Evolutionary conservation across 345 rosid genomes (phyloP).

Genomic region (Eucalyptus sideroxylon): DNA sequence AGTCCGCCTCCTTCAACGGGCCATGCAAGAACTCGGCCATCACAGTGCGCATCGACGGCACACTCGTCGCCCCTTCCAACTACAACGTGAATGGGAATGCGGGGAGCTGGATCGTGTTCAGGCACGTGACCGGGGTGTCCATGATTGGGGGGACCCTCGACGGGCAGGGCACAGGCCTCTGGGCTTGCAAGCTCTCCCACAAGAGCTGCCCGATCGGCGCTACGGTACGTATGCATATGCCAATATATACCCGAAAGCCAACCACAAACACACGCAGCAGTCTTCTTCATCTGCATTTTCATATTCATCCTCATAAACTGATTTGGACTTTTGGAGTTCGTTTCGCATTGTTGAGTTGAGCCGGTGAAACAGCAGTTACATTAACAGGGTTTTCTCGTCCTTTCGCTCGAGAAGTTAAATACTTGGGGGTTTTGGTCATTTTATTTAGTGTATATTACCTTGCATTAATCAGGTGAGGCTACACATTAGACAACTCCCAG

Average conservation of each 20-base stretch:
- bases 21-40: constrained; percentile 34
- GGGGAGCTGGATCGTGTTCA: constrained; percentile 37
- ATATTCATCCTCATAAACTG: neutral
- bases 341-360: neutral
- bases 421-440: neutral
- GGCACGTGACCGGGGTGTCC: constrained; percentile 30
- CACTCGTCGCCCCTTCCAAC: constrained; percentile 50
- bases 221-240: constrained; percentile 16
- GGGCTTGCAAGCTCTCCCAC: constrained; percentile 53
- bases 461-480: neutral
- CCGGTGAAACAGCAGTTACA: neutral
- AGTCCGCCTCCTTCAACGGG: constrained; percentile 33
- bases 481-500: neutral
- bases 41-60: constrained; percentile 41
- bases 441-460: neutral
- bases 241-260: neutral
- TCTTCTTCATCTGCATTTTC: neutral
- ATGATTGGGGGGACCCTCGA: constrained; percentile 56
- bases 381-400: neutral
- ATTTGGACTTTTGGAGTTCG: neutral
- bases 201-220: constrained; percentile 52
- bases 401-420: neutral
- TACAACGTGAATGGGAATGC: constrained; percentile 12
- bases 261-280: neutral
- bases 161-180: constrained; percentile 44